Conservation (phyloP, 768 basidiomycete genomes). For the Suillus variegatus region DNA sequence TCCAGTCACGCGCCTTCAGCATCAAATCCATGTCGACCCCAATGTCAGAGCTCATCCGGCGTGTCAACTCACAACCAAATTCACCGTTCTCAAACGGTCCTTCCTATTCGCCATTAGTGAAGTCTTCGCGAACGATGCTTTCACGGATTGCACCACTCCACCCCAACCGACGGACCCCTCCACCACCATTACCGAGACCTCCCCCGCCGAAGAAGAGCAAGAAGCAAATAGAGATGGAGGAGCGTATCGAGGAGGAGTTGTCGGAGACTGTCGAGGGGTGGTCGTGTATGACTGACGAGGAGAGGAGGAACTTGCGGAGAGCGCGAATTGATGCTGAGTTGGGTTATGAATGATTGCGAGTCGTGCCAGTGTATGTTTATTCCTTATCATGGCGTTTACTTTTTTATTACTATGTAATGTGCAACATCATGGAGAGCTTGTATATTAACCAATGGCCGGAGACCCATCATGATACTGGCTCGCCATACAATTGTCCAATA, state of each 20-base stretch:
- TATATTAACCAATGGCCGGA: not conserved
- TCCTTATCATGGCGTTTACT: not conserved
- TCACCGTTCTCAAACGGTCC: conserved; percentile 44
- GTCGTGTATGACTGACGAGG: conserved; percentile 40
- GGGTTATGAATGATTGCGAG: conserved; percentile 24
- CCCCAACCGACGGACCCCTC: conserved; percentile 58
- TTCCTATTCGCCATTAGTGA: conserved; percentile 65
- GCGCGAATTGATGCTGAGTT: conserved; percentile 67
- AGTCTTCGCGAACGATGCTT: conserved; percentile 62
- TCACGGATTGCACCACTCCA: conserved; percentile 77
- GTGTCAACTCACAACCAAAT: conserved; percentile 51
- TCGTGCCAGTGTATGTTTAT: not conserved
- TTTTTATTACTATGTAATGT: not conserved
- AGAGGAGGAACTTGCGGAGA: conserved; percentile 50
- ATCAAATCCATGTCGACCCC: conserved; percentile 36
- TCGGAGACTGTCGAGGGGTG: conserved; percentile 73
- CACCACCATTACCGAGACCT: conserved; percentile 68
- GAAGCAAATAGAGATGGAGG: conserved; percentile 61
- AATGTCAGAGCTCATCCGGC: conserved; percentile 73
- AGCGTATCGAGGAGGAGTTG: conserved; percentile 51
- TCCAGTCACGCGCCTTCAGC: no score
- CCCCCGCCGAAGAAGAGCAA: conserved; percentile 79
- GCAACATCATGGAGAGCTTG: not conserved
- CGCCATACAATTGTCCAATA: no score
- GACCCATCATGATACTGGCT: no score